Percentiles rank a stretch among this genome's conserved stretches.
phyloP scores from a whole-genome alignment of 768 basidiomycete species.

The Tephrocybe rancida region DNA sequence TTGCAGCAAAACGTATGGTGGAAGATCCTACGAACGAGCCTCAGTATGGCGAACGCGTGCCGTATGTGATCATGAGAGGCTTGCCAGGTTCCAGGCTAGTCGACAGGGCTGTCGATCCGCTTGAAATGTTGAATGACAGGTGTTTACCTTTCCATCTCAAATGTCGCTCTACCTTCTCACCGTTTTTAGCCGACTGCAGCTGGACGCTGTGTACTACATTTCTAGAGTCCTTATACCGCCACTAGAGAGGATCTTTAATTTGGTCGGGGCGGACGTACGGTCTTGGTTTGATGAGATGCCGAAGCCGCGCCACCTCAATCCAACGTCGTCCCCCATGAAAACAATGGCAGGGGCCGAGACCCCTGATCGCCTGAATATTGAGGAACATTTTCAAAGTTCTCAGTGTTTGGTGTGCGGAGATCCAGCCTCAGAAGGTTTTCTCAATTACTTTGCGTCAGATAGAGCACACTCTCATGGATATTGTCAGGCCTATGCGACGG shows the following conservation, averaged over 20 bases:
- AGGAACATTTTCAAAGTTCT: constrained; percentile 72
- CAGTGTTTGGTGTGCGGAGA: constrained; percentile 73
- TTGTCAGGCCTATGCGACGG: constrained; percentile 61
- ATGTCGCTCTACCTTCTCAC: neutral
- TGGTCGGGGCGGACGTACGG: constrained; percentile 86
- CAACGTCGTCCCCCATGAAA: constrained; percentile 34
- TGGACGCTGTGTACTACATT: constrained; percentile 94
- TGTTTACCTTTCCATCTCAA: constrained; percentile 27
- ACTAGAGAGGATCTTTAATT: constrained; percentile 86
- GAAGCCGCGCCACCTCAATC: constrained; percentile 37
- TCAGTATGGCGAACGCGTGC: constrained; percentile 92
- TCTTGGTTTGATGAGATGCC: constrained; percentile 92
- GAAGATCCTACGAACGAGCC: constrained; percentile 81
- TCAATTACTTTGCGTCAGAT: neutral
- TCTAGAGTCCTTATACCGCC: constrained; percentile 85
- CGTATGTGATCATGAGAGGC: constrained; percentile 82
- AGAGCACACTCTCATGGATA: neutral
- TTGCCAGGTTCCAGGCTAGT: constrained; percentile 66
- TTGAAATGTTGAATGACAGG: constrained; percentile 68
- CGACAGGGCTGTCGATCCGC: constrained; percentile 74
- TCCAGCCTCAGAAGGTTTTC: constrained; percentile 53
- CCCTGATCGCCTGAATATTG: constrained; percentile 54
- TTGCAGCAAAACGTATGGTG: constrained; percentile 76
- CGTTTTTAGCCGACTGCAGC: constrained; percentile 55
- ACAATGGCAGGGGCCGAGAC: constrained; percentile 22